Evolutionary conservation across 305 asterid genomes (phyloP).

Genomic region (Solanum hybrid): DNA sequence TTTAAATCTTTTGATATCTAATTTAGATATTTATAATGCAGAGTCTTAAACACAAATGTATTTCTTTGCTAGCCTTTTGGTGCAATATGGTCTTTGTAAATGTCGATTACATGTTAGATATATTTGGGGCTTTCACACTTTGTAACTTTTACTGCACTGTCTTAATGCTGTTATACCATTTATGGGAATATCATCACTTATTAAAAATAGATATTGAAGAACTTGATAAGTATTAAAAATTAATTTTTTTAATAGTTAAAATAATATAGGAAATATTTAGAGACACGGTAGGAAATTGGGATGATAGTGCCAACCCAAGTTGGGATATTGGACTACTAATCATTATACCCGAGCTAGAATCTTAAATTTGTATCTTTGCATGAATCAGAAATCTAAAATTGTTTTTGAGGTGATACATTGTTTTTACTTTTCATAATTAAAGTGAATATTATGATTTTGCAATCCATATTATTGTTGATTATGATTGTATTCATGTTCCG

Average conservation of each 20-base stretch:
- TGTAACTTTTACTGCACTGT: background rate
- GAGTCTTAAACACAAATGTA: background rate
- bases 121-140: background rate
- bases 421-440: background rate
- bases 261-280: background rate
- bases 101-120: background rate
- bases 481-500: background rate
- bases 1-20: background rate
- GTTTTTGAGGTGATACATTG: background rate
- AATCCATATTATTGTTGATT: background rate
- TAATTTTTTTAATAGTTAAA: background rate
- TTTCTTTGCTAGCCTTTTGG: background rate
- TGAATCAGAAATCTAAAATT: background rate
- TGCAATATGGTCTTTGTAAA: background rate
- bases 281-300: background rate
- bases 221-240: background rate
- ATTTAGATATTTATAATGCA: background rate
- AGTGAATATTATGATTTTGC: background rate
- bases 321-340: background rate
- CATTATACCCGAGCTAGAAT: background rate
- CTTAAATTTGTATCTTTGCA: background rate
- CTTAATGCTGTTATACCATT: background rate
- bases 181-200: background rate
- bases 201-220: background rate
- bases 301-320: background rate